Evolutionary conservation across 1,284 basidiomycete genomes (phyloP).

Genomic region (Ustilago xerochloae): DNA sequence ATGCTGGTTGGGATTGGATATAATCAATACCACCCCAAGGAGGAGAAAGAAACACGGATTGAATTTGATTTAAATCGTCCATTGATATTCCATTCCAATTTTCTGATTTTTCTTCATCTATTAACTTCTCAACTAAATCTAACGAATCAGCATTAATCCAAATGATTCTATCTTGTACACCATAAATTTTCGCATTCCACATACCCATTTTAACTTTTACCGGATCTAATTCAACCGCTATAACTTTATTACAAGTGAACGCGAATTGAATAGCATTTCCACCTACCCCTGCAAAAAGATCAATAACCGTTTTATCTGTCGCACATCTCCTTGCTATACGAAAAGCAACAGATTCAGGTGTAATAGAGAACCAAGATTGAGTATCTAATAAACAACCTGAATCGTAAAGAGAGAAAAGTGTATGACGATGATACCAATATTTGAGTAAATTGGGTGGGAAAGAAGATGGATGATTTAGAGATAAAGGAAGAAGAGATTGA

Average conservation of each 20-base stretch:
- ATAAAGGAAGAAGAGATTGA: conserved; percentile 12
- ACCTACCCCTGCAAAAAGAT: conserved; percentile 97
- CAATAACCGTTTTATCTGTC: conserved; percentile 73
- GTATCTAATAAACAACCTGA: conserved; percentile 73
- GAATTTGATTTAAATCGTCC: conserved; percentile 19
- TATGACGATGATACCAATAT: conserved; percentile 54
- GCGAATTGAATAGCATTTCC: conserved; percentile 98
- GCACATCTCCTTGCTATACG: conserved; percentile 90
- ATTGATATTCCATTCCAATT: conserved; percentile 24
- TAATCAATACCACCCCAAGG: conserved; percentile 66
- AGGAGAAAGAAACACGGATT: conserved; percentile 55
- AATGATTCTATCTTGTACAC: conserved; percentile 91
- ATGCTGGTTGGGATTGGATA: conserved; percentile 8
- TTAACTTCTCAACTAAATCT: conserved; percentile 73
- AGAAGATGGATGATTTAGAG: conserved; percentile 24
- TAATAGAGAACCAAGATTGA: conserved; percentile 97
- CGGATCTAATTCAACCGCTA: conserved; percentile 89
- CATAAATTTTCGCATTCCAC: conserved; percentile 89
- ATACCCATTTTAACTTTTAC: conserved; percentile 84
- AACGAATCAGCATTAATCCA: conserved; percentile 90
- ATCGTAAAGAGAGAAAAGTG: conserved; percentile 59
- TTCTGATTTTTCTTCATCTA: conserved; percentile 23
- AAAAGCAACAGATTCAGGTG: conserved; percentile 88
- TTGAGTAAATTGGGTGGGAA: conserved; percentile 18
- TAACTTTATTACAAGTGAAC: conserved; percentile 89